Base-by-base conservation (phyloP, 2,329 filamentous ascomycete genomes). In the Cytospora piceicola region DNA sequence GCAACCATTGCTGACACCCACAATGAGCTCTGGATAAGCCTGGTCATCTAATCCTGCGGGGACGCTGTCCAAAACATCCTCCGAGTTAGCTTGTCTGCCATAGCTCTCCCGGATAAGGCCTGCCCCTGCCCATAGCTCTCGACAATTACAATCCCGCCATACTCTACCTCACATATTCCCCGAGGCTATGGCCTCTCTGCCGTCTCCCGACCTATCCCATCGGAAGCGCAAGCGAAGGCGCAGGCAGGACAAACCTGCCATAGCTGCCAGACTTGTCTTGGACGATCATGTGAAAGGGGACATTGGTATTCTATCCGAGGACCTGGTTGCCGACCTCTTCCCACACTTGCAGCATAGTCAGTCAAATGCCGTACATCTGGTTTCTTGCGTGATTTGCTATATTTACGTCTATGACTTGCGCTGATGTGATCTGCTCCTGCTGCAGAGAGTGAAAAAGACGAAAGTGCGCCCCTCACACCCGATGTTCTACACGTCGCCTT, bases 231-330 rank as follows among this genome's bases (percentile, higher is more conserved):
- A 79, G 63, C 80, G 85, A 65, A 81, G 86, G 69, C 82, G 86
- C 59, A 81, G 85, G 63, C 82, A 87, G 70, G 87, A 95, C 76
- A 93, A 91, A 76, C 85, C 90, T 9, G 85, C 94, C 53, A 83
- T 96, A 66, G 85, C 91, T 66, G 94, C 93, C 64, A 88, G 91
- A 65, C 83, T 98, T 59, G 85, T 96, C 46, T 86, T 97, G 64
- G 93, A 97, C 77, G 91, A 93, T 74, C 90, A 91, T 76, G 83
- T 96, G 72, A 92, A 90, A 78, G 92, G 92, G 61, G 92, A 97
- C 74, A 85, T 94, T 68, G 95, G 93, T 69, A 86, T 95, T 69
- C 78, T 98, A 61, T 97, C 94, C 15, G 90, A 93, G 72, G 93
- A 97, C 76, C 83, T 99, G 60, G 93, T 94, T 73, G 82, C 85